phyloP scores from a whole-genome alignment of 1,284 basidiomycete species.

The Volvariella volvacea region DNA sequence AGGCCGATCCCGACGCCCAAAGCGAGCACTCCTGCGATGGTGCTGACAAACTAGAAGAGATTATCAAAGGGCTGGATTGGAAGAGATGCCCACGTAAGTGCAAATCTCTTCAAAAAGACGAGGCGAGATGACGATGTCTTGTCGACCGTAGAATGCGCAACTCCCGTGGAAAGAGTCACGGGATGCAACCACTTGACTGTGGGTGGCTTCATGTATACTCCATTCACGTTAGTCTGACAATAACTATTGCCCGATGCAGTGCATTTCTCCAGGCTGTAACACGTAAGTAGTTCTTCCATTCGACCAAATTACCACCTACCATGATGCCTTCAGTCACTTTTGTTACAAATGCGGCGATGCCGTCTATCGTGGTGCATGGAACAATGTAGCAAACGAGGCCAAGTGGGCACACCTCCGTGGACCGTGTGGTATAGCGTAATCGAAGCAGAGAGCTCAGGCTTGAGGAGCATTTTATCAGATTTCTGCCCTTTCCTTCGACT shows the following conservation, averaged over 20 bases:
- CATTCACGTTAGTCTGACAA: not conserved
- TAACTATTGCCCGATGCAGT: not conserved
- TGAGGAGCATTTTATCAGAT: too few relatives aligned
- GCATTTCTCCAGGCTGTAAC: not conserved
- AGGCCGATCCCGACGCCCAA: conserved; percentile 24
- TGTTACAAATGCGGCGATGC: not conserved
- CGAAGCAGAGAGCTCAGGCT: too few relatives aligned
- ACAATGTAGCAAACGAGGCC: not conserved
- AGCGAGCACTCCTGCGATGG: conserved; percentile 16
- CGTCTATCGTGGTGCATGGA: not conserved
- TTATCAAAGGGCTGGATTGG: conserved; percentile 45
- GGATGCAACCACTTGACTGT: conserved; percentile 1
- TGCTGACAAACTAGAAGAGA: conserved; percentile 38
- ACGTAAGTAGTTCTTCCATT: not conserved
- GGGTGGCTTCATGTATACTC: not conserved
- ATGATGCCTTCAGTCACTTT: not conserved
- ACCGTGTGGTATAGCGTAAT: too few relatives aligned
- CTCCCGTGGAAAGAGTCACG: not conserved
- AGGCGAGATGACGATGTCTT: not conserved
- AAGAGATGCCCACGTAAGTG: conserved; percentile 45
- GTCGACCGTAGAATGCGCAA: not conserved
- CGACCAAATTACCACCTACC: too few relatives aligned
- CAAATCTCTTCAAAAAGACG: not conserved
- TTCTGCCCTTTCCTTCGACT: too few relatives aligned
- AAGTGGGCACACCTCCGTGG: not conserved